Conservation (phyloP, 257 asterid species). For the Ophiorrhiza pumila region DNA sequence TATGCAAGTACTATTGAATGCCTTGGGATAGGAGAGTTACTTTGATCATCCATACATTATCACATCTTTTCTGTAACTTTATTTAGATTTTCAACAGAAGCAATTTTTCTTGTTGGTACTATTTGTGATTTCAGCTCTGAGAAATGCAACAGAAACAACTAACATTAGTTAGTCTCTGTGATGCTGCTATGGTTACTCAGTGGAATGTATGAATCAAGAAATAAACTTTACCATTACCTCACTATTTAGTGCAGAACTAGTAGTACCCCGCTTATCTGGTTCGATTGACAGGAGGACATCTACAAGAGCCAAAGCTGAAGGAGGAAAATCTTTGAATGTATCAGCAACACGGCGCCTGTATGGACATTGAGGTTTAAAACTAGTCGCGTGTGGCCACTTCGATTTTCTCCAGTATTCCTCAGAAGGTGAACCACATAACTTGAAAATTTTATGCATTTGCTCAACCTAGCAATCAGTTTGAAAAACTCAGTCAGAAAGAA, state of each 20-base stretch:
- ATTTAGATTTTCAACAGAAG: background rate
- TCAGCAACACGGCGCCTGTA: conserved; percentile 66
- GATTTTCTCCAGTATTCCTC: conserved; percentile 69
- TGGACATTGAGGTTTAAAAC: conserved; percentile 59
- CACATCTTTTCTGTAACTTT: background rate
- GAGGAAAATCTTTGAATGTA: conserved; percentile 69
- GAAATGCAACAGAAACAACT: too few relatives aligned
- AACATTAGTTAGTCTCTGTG: background rate
- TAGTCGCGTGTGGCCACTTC: conserved; percentile 71
- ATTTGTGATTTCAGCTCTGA: background rate
- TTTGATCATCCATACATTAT: background rate
- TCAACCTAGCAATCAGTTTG: conserved; percentile 54
- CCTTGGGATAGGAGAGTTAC: background rate
- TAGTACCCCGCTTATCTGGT: conserved; percentile 75
- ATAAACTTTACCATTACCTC: conserved; percentile 41
- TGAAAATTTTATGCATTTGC: conserved; percentile 94
- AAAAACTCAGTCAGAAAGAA: conserved; percentile 3
- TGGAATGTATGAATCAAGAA: background rate
- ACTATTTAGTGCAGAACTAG: conserved; percentile 70
- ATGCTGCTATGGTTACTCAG: too few relatives aligned
- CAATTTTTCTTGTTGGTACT: background rate
- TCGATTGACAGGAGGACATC: conserved; percentile 79
- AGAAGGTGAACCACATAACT: conserved; percentile 92
- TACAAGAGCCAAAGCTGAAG: conserved; percentile 66
- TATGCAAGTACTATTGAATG: background rate